Percentiles rank a stretch among this genome's conserved stretches.
Conservation (phyloP, 768 basidiomycete species). For the Lactifluus hygrophoroides region DNA sequence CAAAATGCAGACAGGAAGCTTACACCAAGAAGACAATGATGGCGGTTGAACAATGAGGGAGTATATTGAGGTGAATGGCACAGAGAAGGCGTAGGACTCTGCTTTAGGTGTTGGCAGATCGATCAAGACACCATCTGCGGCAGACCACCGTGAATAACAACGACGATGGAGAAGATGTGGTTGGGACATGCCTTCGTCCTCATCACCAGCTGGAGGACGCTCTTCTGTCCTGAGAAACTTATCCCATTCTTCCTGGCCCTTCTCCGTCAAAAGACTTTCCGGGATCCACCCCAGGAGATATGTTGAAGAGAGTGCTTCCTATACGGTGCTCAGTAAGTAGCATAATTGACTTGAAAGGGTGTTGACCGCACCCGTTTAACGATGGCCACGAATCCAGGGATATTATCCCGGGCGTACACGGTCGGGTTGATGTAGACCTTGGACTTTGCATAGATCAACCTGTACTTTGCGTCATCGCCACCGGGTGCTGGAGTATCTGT, state of each 20-base stretch:
- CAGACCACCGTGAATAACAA: background rate
- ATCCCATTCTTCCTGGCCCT: constrained; percentile 77
- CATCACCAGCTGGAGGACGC: constrained; percentile 46
- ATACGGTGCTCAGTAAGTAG: constrained; percentile 9
- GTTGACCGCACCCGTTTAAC: constrained; percentile 67
- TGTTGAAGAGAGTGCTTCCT: constrained; percentile 69
- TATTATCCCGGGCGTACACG: constrained; percentile 84
- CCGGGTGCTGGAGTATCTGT: constrained; percentile 18
- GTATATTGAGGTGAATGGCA: constrained; percentile 82
- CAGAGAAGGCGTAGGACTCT: constrained; percentile 94
- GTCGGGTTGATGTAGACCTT: constrained; percentile 97
- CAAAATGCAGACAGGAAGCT: constrained; percentile 18
- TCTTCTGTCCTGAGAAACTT: constrained; percentile 86
- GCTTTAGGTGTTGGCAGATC: constrained; percentile 76
- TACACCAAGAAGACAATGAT: constrained; percentile 78
- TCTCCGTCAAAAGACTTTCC: constrained; percentile 73
- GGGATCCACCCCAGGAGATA: constrained; percentile 93
- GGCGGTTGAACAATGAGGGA: constrained; percentile 82
- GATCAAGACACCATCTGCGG: constrained; percentile 71
- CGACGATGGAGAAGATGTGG: background rate
- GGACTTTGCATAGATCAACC: constrained; percentile 82
- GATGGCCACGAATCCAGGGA: constrained; percentile 86
- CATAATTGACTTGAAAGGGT: constrained; percentile 15
- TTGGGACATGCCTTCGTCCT: constrained; percentile 56
- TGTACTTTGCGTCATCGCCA: constrained; percentile 53